These are phyloP conservation scores for Crithidia fasciculata DNA, from an alignment of 208 protist species.

Conservation along the genomic window DNA sequence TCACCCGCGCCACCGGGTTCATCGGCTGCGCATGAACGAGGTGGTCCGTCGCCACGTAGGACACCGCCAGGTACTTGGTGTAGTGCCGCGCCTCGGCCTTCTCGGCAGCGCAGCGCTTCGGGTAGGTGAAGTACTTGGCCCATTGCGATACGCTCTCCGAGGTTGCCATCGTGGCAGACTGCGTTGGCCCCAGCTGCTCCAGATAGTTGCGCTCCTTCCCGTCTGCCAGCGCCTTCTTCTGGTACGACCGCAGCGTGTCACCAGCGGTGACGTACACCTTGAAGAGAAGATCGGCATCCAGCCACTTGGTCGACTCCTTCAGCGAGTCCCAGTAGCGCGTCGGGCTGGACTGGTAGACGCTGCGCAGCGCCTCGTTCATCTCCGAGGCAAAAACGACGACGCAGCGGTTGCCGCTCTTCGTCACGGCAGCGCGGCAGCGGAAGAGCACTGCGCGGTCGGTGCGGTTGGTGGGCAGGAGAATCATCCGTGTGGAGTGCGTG, in stretches of 20 bases:
- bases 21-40: slow-evolving; percentile 55
- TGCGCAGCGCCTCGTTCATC: slow-evolving; percentile 60
- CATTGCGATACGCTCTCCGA: slow-evolving; percentile 59
- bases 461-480: slow-evolving; percentile 85
- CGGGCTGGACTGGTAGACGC: slow-evolving; percentile 75
- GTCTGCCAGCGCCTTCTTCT: slow-evolving; percentile 38
- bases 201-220: slow-evolving; percentile 12
- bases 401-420: slow-evolving; percentile 58
- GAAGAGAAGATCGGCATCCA: slow-evolving; percentile 74
- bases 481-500: slow-evolving; percentile 58
- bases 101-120: slow-evolving; percentile 54
- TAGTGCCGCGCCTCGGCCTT: slow-evolving; percentile 57
- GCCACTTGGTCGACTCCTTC: slow-evolving; percentile 41
- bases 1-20: slow-evolving; percentile 61
- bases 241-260: slow-evolving; percentile 53
- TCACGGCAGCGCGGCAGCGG: slow-evolving; percentile 75
- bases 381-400: slow-evolving; percentile 77
- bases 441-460: slow-evolving; percentile 81
- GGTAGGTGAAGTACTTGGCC: slow-evolving; percentile 42
- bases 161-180: slow-evolving; percentile 21
- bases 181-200: slow-evolving; percentile 9
- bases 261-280: slow-evolving; percentile 57
- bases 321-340: slow-evolving; percentile 68
- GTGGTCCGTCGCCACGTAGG: slow-evolving; percentile 73
- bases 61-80: slow-evolving; percentile 62